Evolutionary conservation across 2,329 filamentous ascomycete genomes (phyloP).

Genomic region (Blastomyces gilchristii): DNA sequence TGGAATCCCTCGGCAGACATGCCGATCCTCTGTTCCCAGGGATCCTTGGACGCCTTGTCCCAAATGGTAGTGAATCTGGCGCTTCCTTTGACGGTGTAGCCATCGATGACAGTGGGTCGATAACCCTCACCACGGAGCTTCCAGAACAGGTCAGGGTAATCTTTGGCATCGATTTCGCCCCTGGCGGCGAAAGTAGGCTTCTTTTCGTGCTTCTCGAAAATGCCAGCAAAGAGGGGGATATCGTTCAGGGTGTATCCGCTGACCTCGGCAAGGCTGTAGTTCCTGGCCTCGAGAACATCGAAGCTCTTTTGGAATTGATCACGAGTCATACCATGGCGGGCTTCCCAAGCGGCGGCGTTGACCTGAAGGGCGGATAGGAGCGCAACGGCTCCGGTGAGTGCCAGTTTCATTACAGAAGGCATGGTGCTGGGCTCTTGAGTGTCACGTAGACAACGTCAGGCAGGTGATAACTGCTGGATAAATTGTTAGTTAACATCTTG

Average conservation of each 20-base stretch:
- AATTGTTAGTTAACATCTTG: background rate
- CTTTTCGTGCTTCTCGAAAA: background rate
- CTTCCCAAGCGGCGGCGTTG: constrained; percentile 7
- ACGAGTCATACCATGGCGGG: constrained; percentile 5
- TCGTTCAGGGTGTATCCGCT: constrained; percentile 2
- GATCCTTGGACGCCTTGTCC: constrained; percentile 8
- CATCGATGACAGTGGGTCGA: constrained; percentile 11
- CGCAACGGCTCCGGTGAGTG: constrained; percentile 7
- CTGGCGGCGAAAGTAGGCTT: background rate
- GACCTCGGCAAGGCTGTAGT: constrained; percentile 3
- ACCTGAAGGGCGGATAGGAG: constrained; percentile 8
- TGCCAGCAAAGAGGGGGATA: constrained; percentile 4
- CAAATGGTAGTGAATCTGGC: constrained; percentile 9
- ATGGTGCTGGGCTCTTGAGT: background rate
- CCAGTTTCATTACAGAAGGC: constrained; percentile 8
- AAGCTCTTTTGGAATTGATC: constrained; percentile 9
- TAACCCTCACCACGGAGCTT: constrained; percentile 10
- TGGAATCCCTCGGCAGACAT: constrained; percentile 4
- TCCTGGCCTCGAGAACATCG: background rate
- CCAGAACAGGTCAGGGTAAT: background rate
- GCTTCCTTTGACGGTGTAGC: constrained; percentile 10
- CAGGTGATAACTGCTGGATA: background rate
- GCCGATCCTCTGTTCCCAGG: constrained; percentile 7
- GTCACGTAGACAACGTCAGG: background rate
- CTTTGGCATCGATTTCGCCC: background rate